Conservation (phyloP, 805 yeast genomes). For the Saccharomycopsis sp. region DNA sequence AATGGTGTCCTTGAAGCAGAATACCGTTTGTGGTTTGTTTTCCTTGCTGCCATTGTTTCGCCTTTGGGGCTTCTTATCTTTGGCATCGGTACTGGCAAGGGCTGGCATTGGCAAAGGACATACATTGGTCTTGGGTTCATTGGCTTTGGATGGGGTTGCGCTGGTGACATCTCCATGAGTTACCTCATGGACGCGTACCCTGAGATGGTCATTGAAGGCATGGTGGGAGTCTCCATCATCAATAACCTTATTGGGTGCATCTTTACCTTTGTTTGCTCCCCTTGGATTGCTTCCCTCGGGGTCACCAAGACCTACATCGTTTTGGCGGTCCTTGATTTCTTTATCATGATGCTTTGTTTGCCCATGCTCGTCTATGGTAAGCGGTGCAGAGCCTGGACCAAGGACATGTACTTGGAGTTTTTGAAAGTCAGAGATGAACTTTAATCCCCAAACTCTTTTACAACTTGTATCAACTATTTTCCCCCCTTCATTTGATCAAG, state of each 20-base stretch:
- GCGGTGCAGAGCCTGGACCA: constrained; percentile 48
- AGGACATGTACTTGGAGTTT: constrained; percentile 42
- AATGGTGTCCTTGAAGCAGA: constrained; percentile 60
- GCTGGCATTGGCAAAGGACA: constrained; percentile 44
- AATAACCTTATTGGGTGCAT: constrained; percentile 58
- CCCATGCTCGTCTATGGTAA: constrained; percentile 59
- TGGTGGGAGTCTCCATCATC: constrained; percentile 59
- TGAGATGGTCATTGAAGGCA: constrained; percentile 59
- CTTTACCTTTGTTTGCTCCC: constrained; percentile 56
- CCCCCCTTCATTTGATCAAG: too few relatives aligned
- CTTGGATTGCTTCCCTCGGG: constrained; percentile 50
- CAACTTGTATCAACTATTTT: too few relatives aligned
- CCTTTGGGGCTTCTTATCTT: constrained; percentile 57
- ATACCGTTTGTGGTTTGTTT: constrained; percentile 48
- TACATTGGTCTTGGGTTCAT: constrained; percentile 56
- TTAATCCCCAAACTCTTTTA: not conserved
- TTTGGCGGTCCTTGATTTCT: constrained; percentile 50
- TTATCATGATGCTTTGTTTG: constrained; percentile 45
- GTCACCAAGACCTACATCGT: constrained; percentile 51
- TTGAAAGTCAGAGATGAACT: constrained; percentile 42
- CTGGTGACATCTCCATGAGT: constrained; percentile 63
- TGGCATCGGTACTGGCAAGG: constrained; percentile 54
- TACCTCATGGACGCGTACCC: constrained; percentile 63
- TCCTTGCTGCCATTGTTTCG: constrained; percentile 47
- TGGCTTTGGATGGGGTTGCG: constrained; percentile 62